These are phyloP conservation scores for Sarcomyxa edulis DNA, from an alignment of 768 basidiomycete species.

Conservation along the genomic window DNA sequence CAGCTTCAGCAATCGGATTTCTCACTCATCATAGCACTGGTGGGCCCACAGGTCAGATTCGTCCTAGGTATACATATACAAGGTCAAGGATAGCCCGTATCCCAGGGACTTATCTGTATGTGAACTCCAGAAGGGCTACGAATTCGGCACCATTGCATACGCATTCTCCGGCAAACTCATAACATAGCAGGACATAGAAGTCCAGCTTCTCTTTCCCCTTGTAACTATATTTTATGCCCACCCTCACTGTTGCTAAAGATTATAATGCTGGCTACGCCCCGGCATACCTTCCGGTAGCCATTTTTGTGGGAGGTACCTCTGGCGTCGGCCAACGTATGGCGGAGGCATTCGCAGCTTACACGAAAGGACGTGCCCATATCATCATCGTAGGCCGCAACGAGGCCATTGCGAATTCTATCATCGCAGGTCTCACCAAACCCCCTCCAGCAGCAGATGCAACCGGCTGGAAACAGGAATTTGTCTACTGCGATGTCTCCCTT, in stretches of 20 bases:
- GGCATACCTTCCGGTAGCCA: conserved; percentile 19
- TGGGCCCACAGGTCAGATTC: too few relatives aligned
- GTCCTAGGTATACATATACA: too few relatives aligned
- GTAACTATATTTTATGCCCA: conserved; percentile 21
- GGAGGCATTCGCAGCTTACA: conserved; percentile 36
- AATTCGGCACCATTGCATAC: too few relatives aligned
- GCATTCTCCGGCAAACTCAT: too few relatives aligned
- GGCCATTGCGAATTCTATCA: conserved; percentile 38
- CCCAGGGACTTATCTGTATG: too few relatives aligned
- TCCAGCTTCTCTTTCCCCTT: too few relatives aligned
- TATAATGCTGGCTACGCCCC: conserved; percentile 22
- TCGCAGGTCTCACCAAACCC: conserved; percentile 36
- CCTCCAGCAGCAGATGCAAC: conserved; percentile 8
- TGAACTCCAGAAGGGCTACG: too few relatives aligned
- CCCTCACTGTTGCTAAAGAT: conserved; percentile 21
- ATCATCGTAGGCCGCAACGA: conserved; percentile 49
- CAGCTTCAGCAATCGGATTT: too few relatives aligned
- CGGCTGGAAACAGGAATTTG: conserved; percentile 33
- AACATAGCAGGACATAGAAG: too few relatives aligned
- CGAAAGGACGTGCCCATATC: conserved; percentile 47
- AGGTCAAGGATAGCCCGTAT: too few relatives aligned
- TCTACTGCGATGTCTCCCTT: conserved; percentile 44
- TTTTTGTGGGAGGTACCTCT: conserved; percentile 41
- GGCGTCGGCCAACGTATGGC: conserved; percentile 47
- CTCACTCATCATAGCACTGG: too few relatives aligned